A percentile compares a stretch with the other conserved stretches of the same genome.
phyloP scores from a whole-genome alignment of 2,329 filamentous ascomycete genomes.

The Zymoseptoria passerinii region DNA sequence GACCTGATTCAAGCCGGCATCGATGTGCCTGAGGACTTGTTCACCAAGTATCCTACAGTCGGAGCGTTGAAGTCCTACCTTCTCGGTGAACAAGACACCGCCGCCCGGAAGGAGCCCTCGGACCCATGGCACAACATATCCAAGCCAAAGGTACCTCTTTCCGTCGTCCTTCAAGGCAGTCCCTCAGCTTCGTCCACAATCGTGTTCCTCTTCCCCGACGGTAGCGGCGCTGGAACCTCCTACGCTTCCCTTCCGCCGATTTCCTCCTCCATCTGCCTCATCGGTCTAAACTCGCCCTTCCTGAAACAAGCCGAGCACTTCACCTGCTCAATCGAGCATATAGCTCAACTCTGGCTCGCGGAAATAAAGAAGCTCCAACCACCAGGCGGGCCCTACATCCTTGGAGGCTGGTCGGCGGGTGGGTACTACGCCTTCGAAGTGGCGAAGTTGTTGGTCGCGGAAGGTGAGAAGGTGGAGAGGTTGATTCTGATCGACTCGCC shows the following conservation, averaged over 20 bases:
- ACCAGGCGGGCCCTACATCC: conserved; percentile 48
- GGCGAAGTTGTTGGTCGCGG: conserved; percentile 18
- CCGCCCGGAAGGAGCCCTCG: conserved; percentile 9
- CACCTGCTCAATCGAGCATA: conserved; percentile 24
- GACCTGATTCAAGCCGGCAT: conserved; percentile 21
- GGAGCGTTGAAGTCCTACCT: conserved; percentile 20
- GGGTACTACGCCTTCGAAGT: conserved; percentile 56
- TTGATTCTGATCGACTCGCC: conserved; percentile 27
- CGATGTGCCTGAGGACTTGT: conserved; percentile 17
- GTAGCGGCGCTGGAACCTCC: conserved; percentile 39
- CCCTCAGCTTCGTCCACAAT: conserved; percentile 10
- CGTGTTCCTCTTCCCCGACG: conserved; percentile 38
- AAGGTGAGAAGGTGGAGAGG: conserved; percentile 21
- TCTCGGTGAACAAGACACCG: not conserved
- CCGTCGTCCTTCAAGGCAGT: conserved; percentile 20
- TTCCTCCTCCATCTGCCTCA: conserved; percentile 42
- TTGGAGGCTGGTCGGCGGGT: conserved; percentile 70
- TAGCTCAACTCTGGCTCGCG: conserved; percentile 21
- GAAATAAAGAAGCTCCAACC: conserved; percentile 38
- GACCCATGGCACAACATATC: conserved; percentile 26
- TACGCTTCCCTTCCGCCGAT: conserved; percentile 35
- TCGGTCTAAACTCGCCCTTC: conserved; percentile 29
- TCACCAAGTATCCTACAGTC: conserved; percentile 20
- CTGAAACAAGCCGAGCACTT: conserved; percentile 22
- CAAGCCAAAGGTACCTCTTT: conserved; percentile 26